Evolutionary conservation across 306 rosid species (phyloP).

Genomic region (Lathyrus oleraceus): DNA sequence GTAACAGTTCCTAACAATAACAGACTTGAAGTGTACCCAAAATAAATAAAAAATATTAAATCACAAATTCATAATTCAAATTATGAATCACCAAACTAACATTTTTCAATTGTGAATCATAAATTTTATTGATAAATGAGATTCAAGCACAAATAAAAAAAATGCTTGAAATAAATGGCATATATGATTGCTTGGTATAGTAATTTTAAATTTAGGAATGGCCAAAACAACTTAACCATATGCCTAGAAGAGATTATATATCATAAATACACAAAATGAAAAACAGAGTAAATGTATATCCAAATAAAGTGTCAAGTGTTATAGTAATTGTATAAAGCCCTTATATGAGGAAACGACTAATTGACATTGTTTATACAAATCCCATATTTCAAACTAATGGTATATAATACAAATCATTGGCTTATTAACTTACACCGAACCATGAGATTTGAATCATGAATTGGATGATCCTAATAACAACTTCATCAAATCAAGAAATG

Average conservation of each 20-base stretch:
- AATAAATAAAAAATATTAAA: neutral
- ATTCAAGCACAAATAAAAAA: neutral
- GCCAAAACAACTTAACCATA: neutral
- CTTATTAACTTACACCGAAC: neutral
- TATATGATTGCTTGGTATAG: neutral
- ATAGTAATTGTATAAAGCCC: neutral
- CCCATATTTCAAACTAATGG: neutral
- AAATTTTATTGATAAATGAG: neutral
- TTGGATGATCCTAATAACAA: neutral
- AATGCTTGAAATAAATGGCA: neutral
- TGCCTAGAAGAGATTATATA: neutral
- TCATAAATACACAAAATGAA: neutral
- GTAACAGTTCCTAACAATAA: neutral
- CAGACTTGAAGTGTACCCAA: constrained; percentile 3
- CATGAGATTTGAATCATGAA: neutral
- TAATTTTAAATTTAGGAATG: neutral
- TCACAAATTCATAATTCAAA: neutral
- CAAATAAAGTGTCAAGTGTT: neutral
- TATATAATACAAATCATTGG: neutral
- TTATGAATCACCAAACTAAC: neutral
- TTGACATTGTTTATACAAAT: neutral
- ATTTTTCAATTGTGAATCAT: neutral
- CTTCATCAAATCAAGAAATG: neutral
- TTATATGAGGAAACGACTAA: neutral
- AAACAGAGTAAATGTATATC: neutral